Base-by-base conservation (phyloP, 257 asterid species). In the Fraxinus quadrangulata region DNA sequence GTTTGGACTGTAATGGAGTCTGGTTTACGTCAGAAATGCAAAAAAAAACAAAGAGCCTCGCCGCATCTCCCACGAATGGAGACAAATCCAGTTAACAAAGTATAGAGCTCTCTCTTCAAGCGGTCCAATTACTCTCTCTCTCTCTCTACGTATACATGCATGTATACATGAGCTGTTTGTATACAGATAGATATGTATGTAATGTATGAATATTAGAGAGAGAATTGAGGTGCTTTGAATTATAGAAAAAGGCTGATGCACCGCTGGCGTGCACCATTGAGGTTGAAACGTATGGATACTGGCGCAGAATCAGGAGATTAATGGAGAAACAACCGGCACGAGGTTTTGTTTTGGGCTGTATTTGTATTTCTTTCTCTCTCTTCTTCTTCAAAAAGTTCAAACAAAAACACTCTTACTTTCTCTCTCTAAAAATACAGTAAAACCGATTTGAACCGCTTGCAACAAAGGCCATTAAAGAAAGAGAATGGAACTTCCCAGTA, bases 241-340 rank as follows among this genome's bases (percentile, higher is more conserved):
- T 11, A 47, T 31, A 47, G 33, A 24, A 34, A 82, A 81, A 82
- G 84, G 79, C 84, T 77, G 90, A 59, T 75, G 79, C 92, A 85
- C 98, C 97, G 97, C 85, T 83, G 16, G 75, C 12, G 42, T 76
- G 36, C 37, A 78, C 98, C 98, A 92, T 76, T 88, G 71, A 87
- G 83, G 79, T 84, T 77, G 49, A 82, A 79, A 84, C 97, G 93
- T 86, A 88, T 87, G 97, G 91, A 75, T 72, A 78, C 63, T 75
- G 87, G 91, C 90, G 88, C 86, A 92, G 75, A 86, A 84, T 82
- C 83, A 89, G 96, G 96, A 65, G 85, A 82, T 72, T 28, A 80
- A 81, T 75, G 80, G 85, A 80, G 85, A 83, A 84, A 89, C 82
- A 73, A 83, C 81, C 82, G 84, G 97, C 94, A 86, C 92, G 67